Conservation (phyloP, 2,329 filamentous ascomycete species). For the Hypocrella siamensis region DNA sequence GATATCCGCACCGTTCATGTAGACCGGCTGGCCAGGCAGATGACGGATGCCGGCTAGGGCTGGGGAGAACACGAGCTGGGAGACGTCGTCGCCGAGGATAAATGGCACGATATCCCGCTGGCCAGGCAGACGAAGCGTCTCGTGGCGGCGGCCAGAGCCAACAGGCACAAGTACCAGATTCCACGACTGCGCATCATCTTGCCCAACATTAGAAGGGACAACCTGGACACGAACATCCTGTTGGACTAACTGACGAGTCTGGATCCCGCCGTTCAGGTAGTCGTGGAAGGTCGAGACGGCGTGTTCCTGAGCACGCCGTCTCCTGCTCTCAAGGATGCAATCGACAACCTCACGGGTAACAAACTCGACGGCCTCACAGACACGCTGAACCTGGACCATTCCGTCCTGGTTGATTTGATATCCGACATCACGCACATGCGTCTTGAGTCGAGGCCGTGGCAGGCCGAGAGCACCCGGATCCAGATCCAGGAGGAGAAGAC, state of each 20-base stretch:
- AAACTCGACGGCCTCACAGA: conserved; percentile 16
- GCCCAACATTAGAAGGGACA: conserved; percentile 14
- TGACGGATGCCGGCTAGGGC: conserved; percentile 24
- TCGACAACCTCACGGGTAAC: conserved; percentile 15
- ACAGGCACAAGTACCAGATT: conserved; percentile 20
- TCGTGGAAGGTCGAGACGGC: conserved; percentile 14
- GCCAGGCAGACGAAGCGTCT: conserved; percentile 17
- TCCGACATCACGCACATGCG: conserved; percentile 22
- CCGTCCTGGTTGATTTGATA: conserved; percentile 22
- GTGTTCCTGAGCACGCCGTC: conserved; percentile 10
- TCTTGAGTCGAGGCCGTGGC: conserved; percentile 17
- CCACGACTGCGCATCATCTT: conserved; percentile 20
- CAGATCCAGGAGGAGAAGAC: conserved; percentile 20
- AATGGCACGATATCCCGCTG: conserved; percentile 18
- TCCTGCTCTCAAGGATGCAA: conserved; percentile 11
- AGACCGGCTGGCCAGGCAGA: conserved; percentile 20
- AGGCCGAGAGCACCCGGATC: conserved; percentile 14
- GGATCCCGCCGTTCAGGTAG: conserved; percentile 15
- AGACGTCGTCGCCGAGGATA: conserved; percentile 14
- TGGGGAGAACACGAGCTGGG: conserved; percentile 20
- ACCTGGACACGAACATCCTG: conserved; percentile 15
- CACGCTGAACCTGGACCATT: conserved; percentile 24
- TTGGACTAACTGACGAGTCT: conserved; percentile 14
- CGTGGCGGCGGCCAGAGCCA: conserved; percentile 18
- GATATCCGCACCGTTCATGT: conserved; percentile 14